Percentiles rank a stretch among this genome's conserved stretches.
Conservation (phyloP, 805 yeast genomes). For the Brettanomyces naardenensis region DNA sequence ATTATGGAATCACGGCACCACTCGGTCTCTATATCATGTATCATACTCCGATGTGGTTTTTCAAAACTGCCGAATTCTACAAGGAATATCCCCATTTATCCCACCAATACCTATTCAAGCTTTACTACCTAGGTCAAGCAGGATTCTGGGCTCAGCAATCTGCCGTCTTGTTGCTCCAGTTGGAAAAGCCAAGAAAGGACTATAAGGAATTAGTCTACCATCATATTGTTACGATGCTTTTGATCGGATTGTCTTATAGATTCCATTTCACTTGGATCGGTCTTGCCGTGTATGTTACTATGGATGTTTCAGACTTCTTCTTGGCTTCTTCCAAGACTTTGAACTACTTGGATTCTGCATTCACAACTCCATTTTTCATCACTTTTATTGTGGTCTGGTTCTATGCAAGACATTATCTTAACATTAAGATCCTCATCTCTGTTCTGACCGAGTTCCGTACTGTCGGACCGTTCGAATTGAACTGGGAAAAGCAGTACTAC, state of each 20-base stretch:
- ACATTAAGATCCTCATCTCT: constrained; percentile 74
- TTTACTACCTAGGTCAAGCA: constrained; percentile 85
- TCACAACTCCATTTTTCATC: constrained; percentile 57
- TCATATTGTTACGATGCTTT: constrained; percentile 83
- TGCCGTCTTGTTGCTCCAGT: constrained; percentile 67
- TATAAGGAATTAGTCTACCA: constrained; percentile 86
- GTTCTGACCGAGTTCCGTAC: constrained; percentile 79
- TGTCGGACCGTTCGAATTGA: constrained; percentile 72
- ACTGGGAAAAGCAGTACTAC: constrained; percentile 88
- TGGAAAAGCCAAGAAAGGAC: constrained; percentile 95
- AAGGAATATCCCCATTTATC: constrained; percentile 74
- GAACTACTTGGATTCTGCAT: constrained; percentile 68
- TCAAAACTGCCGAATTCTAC: constrained; percentile 78
- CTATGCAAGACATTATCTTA: constrained; percentile 82
- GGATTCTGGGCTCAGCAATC: constrained; percentile 98
- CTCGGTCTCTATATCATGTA: constrained; percentile 86
- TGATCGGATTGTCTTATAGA: constrained; percentile 80
- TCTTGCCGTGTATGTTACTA: constrained; percentile 78
- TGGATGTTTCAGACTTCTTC: constrained; percentile 93
- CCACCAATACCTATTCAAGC: constrained; percentile 62
- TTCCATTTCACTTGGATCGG: constrained; percentile 98
- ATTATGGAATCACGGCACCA: constrained; percentile 77
- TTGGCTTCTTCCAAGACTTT: constrained; percentile 78
- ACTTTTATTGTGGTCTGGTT: constrained; percentile 73
- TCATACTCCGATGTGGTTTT: constrained; percentile 79